phyloP scores from a whole-genome alignment of 2,329 filamentous ascomycete species.

The Phoma sp. region DNA sequence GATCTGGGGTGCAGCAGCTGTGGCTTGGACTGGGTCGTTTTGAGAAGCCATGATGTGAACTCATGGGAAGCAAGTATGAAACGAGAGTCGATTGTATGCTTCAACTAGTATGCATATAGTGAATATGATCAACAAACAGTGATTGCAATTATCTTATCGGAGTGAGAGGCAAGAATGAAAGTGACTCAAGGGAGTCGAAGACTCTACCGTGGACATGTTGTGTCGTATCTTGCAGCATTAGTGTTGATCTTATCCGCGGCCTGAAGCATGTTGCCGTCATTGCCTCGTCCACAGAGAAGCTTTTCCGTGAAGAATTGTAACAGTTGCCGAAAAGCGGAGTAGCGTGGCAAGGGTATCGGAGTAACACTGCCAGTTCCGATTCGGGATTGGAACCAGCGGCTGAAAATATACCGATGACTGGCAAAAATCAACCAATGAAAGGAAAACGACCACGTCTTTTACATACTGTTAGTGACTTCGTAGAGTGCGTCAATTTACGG shows the following conservation, averaged over 20 bases:
- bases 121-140: background rate
- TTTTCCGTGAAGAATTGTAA: conserved; percentile 42
- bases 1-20: conserved; percentile 19
- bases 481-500: background rate
- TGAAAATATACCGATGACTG: background rate
- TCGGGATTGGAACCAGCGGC: conserved; percentile 4
- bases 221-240: conserved; percentile 22
- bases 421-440: background rate
- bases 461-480: background rate
- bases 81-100: background rate
- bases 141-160: conserved; percentile 6
- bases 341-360: conserved; percentile 25
- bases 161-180: background rate
- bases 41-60: conserved; percentile 37
- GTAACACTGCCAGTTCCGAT: conserved; percentile 7
- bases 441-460: background rate
- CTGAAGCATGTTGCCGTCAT: conserved; percentile 27
- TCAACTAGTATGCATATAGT: background rate
- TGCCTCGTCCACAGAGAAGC: no score
- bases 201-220: conserved; percentile 21
- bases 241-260: conserved; percentile 25
- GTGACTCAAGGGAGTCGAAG: conserved; percentile 16
- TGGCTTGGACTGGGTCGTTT: conserved; percentile 28
- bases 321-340: conserved; percentile 36
- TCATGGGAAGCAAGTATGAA: conserved; percentile 31